These are phyloP conservation scores for Backusella liffmaniae DNA, from an alignment of 192 early-diverging fungal species.

Conservation along the genomic window DNA sequence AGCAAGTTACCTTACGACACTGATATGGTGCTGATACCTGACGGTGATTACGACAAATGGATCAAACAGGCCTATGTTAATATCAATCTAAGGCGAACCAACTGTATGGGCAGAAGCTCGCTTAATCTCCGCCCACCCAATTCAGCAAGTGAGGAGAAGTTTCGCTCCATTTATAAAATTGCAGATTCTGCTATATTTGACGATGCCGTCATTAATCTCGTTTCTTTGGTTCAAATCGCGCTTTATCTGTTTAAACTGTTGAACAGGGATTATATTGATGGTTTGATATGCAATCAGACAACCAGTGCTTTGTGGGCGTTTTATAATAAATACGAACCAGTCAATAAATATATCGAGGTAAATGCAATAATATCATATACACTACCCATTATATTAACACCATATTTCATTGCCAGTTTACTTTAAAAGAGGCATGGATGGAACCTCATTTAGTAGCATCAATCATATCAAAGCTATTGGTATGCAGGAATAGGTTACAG, in stretches of 20 bases:
- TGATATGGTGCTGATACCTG: slow-evolving; percentile 49
- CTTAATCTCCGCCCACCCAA: slow-evolving; percentile 45
- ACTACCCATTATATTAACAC: not conserved
- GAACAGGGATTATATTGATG: slow-evolving; percentile 44
- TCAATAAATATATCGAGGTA: slow-evolving; percentile 27
- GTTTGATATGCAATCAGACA: slow-evolving; percentile 49
- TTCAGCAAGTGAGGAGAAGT: slow-evolving; percentile 47
- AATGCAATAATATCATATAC: not conserved
- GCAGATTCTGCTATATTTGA: slow-evolving; percentile 44
- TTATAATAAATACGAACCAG: slow-evolving; percentile 39
- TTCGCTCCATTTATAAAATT: slow-evolving; percentile 48
- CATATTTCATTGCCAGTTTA: slow-evolving; percentile 10
- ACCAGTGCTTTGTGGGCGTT: slow-evolving; percentile 40
- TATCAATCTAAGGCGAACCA: slow-evolving; percentile 47
- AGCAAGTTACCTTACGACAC: slow-evolving; percentile 44
- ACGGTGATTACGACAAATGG: slow-evolving; percentile 49
- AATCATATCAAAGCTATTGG: slow-evolving; percentile 46
- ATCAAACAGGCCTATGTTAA: slow-evolving; percentile 47
- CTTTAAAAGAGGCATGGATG: slow-evolving; percentile 40
- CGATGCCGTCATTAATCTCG: slow-evolving; percentile 48
- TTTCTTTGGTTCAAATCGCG: slow-evolving; percentile 43
- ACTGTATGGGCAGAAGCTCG: slow-evolving; percentile 51
- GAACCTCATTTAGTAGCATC: slow-evolving; percentile 50
- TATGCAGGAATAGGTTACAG: slow-evolving; percentile 45
- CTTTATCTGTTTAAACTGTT: slow-evolving; percentile 43